Percentiles rank a stretch among this genome's conserved stretches.
phyloP scores from a whole-genome alignment of 2,329 filamentous ascomycete species.

The Phialemonium atrogriseum region DNA sequence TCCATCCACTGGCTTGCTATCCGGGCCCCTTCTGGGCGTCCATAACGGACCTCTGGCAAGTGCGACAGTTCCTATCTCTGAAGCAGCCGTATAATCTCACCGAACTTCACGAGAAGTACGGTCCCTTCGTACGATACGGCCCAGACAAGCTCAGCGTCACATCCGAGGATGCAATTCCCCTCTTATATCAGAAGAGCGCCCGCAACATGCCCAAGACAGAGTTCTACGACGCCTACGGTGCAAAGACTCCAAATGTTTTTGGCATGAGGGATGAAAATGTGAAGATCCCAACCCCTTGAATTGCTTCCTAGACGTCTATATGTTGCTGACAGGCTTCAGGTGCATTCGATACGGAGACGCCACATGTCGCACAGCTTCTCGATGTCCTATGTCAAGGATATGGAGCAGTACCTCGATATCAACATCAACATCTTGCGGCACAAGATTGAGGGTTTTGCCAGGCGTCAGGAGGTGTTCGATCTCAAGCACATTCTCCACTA shows the following conservation, averaged over 20 bases:
- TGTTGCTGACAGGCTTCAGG: slow-evolving; percentile 5
- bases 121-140: slow-evolving; percentile 19
- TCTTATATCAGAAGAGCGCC: slow-evolving; percentile 19
- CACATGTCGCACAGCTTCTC: slow-evolving; percentile 25
- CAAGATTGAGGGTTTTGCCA: too few species aligned
- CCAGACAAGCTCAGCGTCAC: slow-evolving; percentile 22
- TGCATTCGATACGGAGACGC: slow-evolving; percentile 15
- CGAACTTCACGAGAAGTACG: slow-evolving; percentile 16
- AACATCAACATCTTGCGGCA: slow-evolving; percentile 21
- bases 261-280: slow-evolving; percentile 20
- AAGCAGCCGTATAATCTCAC: slow-evolving; percentile 16
- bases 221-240: slow-evolving; percentile 24
- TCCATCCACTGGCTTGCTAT: slow-evolving; percentile 20
- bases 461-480: slow-evolving; percentile 17
- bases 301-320: too few species aligned
- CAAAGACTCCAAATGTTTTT: slow-evolving; percentile 23
- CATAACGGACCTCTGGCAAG: slow-evolving; percentile 23
- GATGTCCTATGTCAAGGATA: slow-evolving; percentile 21
- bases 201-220: slow-evolving; percentile 22
- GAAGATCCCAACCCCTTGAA: neutral
- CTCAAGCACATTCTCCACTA: slow-evolving; percentile 20
- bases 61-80: slow-evolving; percentile 16
- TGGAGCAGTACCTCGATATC: slow-evolving; percentile 23
- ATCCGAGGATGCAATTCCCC: slow-evolving; percentile 16
- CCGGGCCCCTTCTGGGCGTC: slow-evolving; percentile 22